Conservation (phyloP, 202 grass and related monocot genomes). For the Cymbopogon flexuosus region DNA sequence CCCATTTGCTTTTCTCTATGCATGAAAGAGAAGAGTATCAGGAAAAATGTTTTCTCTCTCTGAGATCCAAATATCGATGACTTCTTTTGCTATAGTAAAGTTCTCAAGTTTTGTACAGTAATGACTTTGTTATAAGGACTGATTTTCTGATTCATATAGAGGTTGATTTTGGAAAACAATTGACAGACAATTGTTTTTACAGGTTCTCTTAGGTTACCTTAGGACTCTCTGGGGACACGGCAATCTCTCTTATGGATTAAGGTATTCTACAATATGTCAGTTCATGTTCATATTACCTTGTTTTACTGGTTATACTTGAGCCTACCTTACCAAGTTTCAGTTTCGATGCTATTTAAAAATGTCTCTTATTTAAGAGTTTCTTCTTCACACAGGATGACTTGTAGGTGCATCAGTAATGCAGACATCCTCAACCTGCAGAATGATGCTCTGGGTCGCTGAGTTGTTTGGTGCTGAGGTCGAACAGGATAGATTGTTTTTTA, state of each 20-base stretch:
- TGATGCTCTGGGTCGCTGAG: not conserved
- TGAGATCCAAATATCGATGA: not conserved
- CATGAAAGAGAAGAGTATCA: not conserved
- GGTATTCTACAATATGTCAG: constrained; percentile 9
- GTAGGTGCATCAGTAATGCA: not conserved
- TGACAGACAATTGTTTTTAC: constrained; percentile 22
- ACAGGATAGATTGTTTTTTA: not conserved
- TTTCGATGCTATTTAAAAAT: not conserved
- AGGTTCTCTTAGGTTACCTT: constrained; percentile 27
- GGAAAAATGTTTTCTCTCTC: not conserved
- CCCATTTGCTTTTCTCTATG: not conserved
- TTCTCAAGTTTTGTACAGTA: not conserved
- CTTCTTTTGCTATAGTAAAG: not conserved
- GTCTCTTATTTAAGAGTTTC: not conserved
- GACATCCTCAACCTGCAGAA: constrained; percentile 15
- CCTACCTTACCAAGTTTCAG: constrained; percentile 5
- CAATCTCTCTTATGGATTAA: constrained; percentile 20
- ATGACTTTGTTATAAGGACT: not conserved
- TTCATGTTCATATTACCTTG: not conserved
- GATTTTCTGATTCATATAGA: not conserved
- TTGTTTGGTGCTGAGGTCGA: constrained; percentile 21
- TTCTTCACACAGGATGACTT: not conserved
- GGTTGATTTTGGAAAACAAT: not conserved
- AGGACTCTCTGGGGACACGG: not conserved
- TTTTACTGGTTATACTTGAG: not conserved